Percentiles rank a stretch among this genome's conserved stretches.
phyloP scores from a whole-genome alignment of 768 basidiomycete genomes.

The Saitozyma sp. region DNA sequence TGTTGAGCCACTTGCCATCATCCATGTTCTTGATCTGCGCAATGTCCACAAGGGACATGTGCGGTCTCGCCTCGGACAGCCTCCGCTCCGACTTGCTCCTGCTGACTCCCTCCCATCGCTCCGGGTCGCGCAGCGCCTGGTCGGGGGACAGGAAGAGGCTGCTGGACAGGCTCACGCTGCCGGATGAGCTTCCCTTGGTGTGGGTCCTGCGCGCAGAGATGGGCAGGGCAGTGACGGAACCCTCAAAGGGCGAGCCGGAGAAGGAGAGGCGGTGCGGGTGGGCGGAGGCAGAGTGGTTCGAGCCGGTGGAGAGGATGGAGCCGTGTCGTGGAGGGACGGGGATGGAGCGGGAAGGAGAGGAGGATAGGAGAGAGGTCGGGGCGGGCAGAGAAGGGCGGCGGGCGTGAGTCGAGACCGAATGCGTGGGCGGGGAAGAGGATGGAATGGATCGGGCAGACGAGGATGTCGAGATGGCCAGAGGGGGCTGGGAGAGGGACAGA shows the following conservation, averaged over 20 bases:
- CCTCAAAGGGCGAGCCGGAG: too few relatives aligned
- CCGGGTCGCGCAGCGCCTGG: too few relatives aligned
- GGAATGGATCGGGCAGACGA: neutral
- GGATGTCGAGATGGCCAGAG: too few relatives aligned
- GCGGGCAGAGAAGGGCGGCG: neutral
- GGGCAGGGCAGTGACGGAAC: too few relatives aligned
- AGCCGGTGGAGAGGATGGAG: neutral
- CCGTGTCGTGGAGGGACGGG: conserved; percentile 24
- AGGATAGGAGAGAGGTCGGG: conserved; percentile 5
- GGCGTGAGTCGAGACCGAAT: neutral
- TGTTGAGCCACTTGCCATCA: conserved; percentile 23
- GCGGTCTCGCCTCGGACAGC: neutral
- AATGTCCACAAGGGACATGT: too few relatives aligned
- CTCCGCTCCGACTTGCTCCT: neutral
- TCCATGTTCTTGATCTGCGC: conserved; percentile 1
- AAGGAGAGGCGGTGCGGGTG: too few relatives aligned
- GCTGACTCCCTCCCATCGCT: neutral
- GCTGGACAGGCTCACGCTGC: too few relatives aligned
- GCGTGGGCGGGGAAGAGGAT: neutral
- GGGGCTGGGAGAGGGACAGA: too few relatives aligned
- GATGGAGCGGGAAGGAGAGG: conserved; percentile 11
- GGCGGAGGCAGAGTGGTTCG: too few relatives aligned
- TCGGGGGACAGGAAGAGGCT: too few relatives aligned
- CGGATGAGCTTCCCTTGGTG: too few relatives aligned
- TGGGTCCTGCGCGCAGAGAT: too few relatives aligned